Evolutionary conservation across 1,284 basidiomycete genomes (phyloP).

Genomic region (Xerocomus nothofagi): DNA sequence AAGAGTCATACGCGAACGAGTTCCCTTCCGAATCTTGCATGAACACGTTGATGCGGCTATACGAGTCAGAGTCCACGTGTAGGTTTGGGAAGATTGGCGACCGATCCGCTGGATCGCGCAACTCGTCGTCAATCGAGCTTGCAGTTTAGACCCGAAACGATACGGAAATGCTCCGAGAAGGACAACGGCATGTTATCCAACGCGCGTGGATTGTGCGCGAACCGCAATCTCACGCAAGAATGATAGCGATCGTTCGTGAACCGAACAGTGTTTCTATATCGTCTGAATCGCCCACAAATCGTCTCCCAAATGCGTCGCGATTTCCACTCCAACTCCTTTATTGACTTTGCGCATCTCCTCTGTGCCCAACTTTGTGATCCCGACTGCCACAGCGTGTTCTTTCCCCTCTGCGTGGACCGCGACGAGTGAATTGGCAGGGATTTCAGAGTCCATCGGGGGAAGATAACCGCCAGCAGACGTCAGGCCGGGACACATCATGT

Average conservation of each 20-base stretch:
- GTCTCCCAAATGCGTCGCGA: conserved; percentile 84
- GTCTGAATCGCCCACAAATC: conserved; percentile 83
- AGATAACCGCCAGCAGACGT: conserved; percentile 90
- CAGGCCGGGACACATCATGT: conserved; percentile 97
- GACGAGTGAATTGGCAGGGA: conserved; percentile 74
- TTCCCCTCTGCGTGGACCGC: conserved; percentile 97
- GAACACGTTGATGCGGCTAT: not conserved
- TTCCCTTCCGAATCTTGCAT: conserved; percentile 20
- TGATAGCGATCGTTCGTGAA: not conserved
- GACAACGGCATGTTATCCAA: not conserved
- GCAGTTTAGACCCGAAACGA: too few species aligned
- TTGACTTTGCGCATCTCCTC: conserved; percentile 90
- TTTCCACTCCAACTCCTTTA: conserved; percentile 91
- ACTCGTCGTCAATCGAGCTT: too few species aligned
- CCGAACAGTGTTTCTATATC: conserved; percentile 46
- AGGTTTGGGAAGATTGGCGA: not conserved
- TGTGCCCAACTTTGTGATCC: conserved; percentile 78
- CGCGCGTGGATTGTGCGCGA: not conserved
- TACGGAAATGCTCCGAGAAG: conserved; percentile 27
- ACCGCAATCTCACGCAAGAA: not conserved
- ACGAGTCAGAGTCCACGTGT: not conserved
- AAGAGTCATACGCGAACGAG: conserved; percentile 39
- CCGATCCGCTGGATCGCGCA: not conserved
- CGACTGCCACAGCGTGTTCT: conserved; percentile 88
- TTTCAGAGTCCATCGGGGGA: conserved; percentile 69